phyloP scores from a whole-genome alignment of 371 early-diverging fungal genomes.

The Basidiobolus meristosporus region DNA sequence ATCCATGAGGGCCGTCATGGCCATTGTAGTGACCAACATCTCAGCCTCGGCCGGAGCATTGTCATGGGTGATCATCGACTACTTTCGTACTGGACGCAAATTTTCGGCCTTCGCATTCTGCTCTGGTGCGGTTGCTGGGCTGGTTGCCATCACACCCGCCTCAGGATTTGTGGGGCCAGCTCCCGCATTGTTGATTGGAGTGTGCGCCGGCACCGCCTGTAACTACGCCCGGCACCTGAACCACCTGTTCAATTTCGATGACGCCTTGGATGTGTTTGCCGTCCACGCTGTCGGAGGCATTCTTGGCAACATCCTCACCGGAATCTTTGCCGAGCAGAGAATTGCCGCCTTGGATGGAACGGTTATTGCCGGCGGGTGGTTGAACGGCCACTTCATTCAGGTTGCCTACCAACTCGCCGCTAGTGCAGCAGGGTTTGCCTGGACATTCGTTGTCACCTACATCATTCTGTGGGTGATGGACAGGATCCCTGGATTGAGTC shows the following conservation, averaged over 20 bases:
- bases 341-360: constrained; percentile 54
- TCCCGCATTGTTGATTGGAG: constrained; percentile 65
- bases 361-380: constrained; percentile 52
- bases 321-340: constrained; percentile 63
- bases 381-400: constrained; percentile 66
- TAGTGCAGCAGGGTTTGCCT: constrained; percentile 45
- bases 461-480: constrained; percentile 57
- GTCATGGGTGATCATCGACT: constrained; percentile 68
- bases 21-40: constrained; percentile 65
- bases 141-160: constrained; percentile 87
- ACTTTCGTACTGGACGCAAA: too few relatives aligned
- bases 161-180: constrained; percentile 74
- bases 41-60: constrained; percentile 68
- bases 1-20: constrained; percentile 69
- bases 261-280: constrained; percentile 75
- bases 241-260: constrained; percentile 65
- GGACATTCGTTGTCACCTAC: constrained; percentile 63
- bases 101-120: constrained; percentile 79
- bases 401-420: constrained; percentile 65
- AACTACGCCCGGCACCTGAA: constrained; percentile 61
- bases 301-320: constrained; percentile 69
- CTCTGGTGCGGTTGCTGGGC: constrained; percentile 77
- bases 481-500: constrained; percentile 47
- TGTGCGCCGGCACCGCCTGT: constrained; percentile 43
- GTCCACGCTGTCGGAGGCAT: constrained; percentile 83